Percentiles rank a stretch among this genome's conserved stretches.
Conservation (phyloP, 1,284 basidiomycete species). For the Boletus mariae region DNA sequence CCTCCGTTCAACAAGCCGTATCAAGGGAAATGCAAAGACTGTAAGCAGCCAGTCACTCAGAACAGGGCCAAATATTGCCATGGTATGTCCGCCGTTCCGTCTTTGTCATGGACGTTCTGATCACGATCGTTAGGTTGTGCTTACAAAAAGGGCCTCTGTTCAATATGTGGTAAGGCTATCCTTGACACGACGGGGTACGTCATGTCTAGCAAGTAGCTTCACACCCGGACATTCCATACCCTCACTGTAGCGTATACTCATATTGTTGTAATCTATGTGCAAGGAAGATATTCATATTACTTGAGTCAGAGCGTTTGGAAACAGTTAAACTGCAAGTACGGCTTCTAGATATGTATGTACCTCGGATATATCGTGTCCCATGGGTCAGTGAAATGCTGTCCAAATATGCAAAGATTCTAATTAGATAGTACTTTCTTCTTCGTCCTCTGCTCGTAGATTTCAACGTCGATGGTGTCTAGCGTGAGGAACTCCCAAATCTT, state of each 20-base stretch:
- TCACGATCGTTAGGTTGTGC: slow-evolving; percentile 61
- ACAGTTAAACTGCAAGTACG: not conserved
- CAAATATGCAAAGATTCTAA: slow-evolving; percentile 12
- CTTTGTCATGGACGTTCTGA: slow-evolving; percentile 2
- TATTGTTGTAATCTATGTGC: slow-evolving; percentile 12
- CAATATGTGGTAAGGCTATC: slow-evolving; percentile 80
- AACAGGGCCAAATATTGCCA: slow-evolving; percentile 84
- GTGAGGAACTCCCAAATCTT: slow-evolving; percentile 81
- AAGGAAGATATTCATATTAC: too few species aligned
- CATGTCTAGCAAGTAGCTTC: slow-evolving; percentile 71
- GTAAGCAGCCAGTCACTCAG: slow-evolving; percentile 76
- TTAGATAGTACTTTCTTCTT: slow-evolving; percentile 28
- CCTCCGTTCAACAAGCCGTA: slow-evolving; percentile 54
- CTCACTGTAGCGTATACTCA: slow-evolving; percentile 15
- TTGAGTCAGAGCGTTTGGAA: too few species aligned
- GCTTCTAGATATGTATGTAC: not conserved
- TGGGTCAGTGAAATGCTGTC: slow-evolving; percentile 1
- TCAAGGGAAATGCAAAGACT: slow-evolving; percentile 79
- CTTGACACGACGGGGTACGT: slow-evolving; percentile 76
- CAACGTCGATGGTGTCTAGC: slow-evolving; percentile 80
- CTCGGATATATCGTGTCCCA: slow-evolving; percentile 1
- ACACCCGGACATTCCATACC: slow-evolving; percentile 20
- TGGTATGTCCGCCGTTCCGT: slow-evolving; percentile 42
- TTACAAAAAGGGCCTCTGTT: slow-evolving; percentile 78
- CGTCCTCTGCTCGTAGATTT: slow-evolving; percentile 61